These are phyloP conservation scores for Epichloe hybrida DNA, from an alignment of 2,329 filamentous ascomycete species.

Conservation along the genomic window DNA sequence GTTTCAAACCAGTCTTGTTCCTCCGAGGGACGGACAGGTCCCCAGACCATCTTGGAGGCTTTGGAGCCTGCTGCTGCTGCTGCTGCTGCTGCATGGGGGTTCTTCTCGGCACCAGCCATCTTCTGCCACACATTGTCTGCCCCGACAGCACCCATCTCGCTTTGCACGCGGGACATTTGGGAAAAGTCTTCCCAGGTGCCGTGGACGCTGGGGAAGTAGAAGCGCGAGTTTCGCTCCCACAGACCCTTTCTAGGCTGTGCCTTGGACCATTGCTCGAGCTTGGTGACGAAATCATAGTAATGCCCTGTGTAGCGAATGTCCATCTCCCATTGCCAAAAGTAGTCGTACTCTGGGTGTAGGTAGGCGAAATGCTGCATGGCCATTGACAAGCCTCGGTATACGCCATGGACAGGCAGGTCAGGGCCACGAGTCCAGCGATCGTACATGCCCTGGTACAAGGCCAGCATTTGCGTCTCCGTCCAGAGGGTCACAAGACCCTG, in stretches of 20 bases:
- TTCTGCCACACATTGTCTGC: slow-evolving; percentile 55
- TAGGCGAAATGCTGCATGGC: slow-evolving; percentile 88
- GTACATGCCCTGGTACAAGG: slow-evolving; percentile 77
- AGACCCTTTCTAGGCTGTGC: slow-evolving; percentile 65
- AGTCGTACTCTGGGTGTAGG: slow-evolving; percentile 77
- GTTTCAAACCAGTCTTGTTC: slow-evolving; percentile 58
- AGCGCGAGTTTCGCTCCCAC: slow-evolving; percentile 68
- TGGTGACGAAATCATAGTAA: slow-evolving; percentile 62
- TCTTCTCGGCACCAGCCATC: slow-evolving; percentile 28
- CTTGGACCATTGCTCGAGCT: slow-evolving; percentile 54
- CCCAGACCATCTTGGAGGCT: slow-evolving; percentile 63
- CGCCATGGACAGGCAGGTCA: slow-evolving; percentile 71
- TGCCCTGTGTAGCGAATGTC: slow-evolving; percentile 83
- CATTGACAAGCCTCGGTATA: slow-evolving; percentile 88
- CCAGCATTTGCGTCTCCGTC: slow-evolving; percentile 86
- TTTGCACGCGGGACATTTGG: slow-evolving; percentile 59
- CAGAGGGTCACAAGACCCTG: slow-evolving; percentile 78
- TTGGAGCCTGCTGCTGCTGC: slow-evolving; percentile 15
- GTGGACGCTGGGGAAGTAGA: slow-evolving; percentile 65
- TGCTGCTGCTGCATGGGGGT: slow-evolving; percentile 17
- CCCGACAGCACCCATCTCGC: slow-evolving; percentile 52
- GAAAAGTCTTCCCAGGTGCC: slow-evolving; percentile 70
- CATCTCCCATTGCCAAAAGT: slow-evolving; percentile 94
- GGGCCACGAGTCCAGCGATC: slow-evolving; percentile 55
- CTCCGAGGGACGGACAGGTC: slow-evolving; percentile 57